Evolutionary conservation across 1,139 yeast genomes (phyloP), one percentile per base, ranked within the genome.

Genomic region (Candida sp.): DNA sequence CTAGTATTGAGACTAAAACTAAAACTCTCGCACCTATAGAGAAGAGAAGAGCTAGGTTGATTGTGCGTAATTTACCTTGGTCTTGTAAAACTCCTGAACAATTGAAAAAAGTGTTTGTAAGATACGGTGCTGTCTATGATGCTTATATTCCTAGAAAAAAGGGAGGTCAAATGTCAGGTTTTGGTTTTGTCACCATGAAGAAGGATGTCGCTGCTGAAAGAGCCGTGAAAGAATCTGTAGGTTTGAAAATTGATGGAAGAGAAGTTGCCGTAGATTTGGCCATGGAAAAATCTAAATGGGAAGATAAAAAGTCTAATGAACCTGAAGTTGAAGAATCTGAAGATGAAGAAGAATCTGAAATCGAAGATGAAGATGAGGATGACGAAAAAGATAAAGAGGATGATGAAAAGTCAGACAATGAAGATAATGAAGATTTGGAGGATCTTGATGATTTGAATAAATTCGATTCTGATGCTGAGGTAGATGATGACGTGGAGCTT

Each of bases 191-290:
- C 21, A 85, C 95, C 1, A 87, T 95, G 96, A 82, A 82, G 60
- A 88, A 85, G 59, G 75, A 82, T 48, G 70, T 80, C 27, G 83
- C 87, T 50, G 98, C 99, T 39, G 84, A 81, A 56, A 75, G 70
- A 46, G 99, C 97, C 1, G 82, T 91, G 33, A 86, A 87, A 53
- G 90, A 77, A 35, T 74, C 83, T 25, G 70, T 66, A 41, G 96
- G 87, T 4, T 68, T 91, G 55, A 83, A 88, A 64, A 87, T 95
- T 46, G 90, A 84, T 56, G 98, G 93, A 2, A 81, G 99, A 64
- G 86, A 82, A 54, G 97, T 93, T 42, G 95, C 96, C 30, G 98
- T 93, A 23, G 97, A 88, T 75, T 87, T 85, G 64, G 97, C 99
- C 2, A 71, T 93, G 46, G 93, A 89, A 62, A 93, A 91, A 68